Evolutionary conservation across 1,284 basidiomycete genomes (phyloP).

Genomic region (Pseudozyma pruni): DNA sequence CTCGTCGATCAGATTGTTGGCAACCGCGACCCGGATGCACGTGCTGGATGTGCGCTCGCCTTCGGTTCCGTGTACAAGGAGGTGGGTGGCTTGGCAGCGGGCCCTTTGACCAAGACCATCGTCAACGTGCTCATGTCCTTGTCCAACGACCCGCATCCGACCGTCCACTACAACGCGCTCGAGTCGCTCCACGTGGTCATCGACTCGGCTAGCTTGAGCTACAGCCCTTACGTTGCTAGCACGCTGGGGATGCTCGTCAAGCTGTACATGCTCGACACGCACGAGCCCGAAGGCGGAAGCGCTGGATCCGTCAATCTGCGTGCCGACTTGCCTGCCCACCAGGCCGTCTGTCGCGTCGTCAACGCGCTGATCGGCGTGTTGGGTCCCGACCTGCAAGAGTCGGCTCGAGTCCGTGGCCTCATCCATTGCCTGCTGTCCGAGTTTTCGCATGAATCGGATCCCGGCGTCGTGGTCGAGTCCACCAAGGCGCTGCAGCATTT

Average conservation of each 20-base stretch:
- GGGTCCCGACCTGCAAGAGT: conserved; percentile 94
- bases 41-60: conserved; percentile 91
- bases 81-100: conserved; percentile 91
- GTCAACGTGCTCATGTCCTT: conserved; percentile 96
- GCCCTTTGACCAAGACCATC: conserved; percentile 93
- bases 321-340: conserved; percentile 89
- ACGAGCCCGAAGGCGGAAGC: conserved; percentile 92
- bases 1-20: conserved; percentile 95
- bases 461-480: conserved; percentile 88
- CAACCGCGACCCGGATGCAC: conserved; percentile 90
- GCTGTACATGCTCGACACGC: conserved; percentile 88
- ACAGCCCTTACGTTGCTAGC: conserved; percentile 85
- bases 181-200: conserved; percentile 86
- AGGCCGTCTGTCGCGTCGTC: conserved; percentile 88
- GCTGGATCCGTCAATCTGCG: conserved; percentile 81
- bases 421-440: conserved; percentile 87
- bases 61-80: conserved; percentile 93
- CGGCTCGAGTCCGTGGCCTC: conserved; percentile 78
- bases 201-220: conserved; percentile 89
- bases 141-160: conserved; percentile 92
- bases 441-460: conserved; percentile 83
- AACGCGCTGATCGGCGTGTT: conserved; percentile 92
- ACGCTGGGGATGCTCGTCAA: conserved; percentile 92
- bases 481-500: conserved; percentile 96
- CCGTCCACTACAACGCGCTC: conserved; percentile 93